Evolutionary conservation across 805 yeast species (phyloP).

Genomic region (Candida insectorum): DNA sequence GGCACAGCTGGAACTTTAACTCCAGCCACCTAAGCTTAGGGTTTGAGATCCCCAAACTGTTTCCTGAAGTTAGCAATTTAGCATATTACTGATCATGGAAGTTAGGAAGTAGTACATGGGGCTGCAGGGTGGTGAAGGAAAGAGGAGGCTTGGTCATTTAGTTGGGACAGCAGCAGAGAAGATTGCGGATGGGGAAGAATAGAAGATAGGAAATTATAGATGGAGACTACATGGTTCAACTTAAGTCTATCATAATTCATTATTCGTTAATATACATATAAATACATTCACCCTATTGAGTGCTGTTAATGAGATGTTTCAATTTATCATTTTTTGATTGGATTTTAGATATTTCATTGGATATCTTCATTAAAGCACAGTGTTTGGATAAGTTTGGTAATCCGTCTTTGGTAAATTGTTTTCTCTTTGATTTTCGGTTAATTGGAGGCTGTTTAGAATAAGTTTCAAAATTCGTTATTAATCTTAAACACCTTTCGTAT

Average conservation of each 20-base stretch:
- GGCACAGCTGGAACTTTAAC: too few relatives aligned
- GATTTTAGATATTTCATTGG: slow-evolving; percentile 34
- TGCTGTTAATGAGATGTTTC: slow-evolving; percentile 19
- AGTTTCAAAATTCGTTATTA: slow-evolving; percentile 39
- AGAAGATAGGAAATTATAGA: neutral
- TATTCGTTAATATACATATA: slow-evolving; percentile 7
- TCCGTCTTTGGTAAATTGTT: slow-evolving; percentile 40
- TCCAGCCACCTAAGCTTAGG: too few relatives aligned
- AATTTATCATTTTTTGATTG: slow-evolving; percentile 30
- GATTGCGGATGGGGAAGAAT: neutral
- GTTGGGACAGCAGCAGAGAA: too few relatives aligned
- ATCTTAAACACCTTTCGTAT: slow-evolving; percentile 39
- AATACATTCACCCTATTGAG: slow-evolving; percentile 1
- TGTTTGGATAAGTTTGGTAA: slow-evolving; percentile 44
- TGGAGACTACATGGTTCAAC: neutral
- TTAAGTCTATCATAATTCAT: neutral
- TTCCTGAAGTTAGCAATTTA: too few relatives aligned
- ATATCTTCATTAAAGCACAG: slow-evolving; percentile 38
- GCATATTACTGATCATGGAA: too few relatives aligned
- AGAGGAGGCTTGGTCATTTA: too few relatives aligned
- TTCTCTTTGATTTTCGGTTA: slow-evolving; percentile 33
- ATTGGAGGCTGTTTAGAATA: slow-evolving; percentile 28
- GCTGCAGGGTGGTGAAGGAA: too few relatives aligned
- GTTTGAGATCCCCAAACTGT: too few relatives aligned
- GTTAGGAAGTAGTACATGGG: too few relatives aligned